Evolutionary conservation across 805 yeast species (phyloP), one percentile per base, ranked within the genome.

Genomic region (Pachysolen tannophilus): DNA sequence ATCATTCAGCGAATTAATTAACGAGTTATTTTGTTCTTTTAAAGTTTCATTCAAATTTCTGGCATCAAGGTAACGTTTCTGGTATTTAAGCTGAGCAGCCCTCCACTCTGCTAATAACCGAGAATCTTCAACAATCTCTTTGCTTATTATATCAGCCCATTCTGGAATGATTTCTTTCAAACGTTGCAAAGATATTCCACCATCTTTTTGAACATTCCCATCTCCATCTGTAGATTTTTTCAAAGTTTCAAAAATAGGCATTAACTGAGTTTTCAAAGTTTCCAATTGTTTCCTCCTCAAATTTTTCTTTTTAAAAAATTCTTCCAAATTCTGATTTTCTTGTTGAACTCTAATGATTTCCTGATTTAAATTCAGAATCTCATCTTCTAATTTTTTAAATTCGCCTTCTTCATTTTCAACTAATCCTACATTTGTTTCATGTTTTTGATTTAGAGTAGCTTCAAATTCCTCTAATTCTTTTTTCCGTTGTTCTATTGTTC

Each of bases 391-490:
- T 15, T 45, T 41, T 16, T 43, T 40, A 18, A 51, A 27, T 27
- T 40, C 44, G 10, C 31, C 27, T 6, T 53, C 46, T 27, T 45
- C 46, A 10, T 47, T 45, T 2, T 26, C 33, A 7, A 27, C 33
- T 11, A 44, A 28, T 7, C 30, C 33, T 4, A 29, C 26, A 38
- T 47, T 39, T 17, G 30, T 20, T 38, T 46, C 20, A 38, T 41
- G 16, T 49, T 47, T 50, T 26, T 49, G 52, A 4, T 49, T 47
- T 8, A 61, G 36, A 17, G 48, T 46, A 0, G 16, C 8, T 28
- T 50, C 46, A 69, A 70, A 66, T 17, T 48, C 42, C 5, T 35
- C 42, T 32, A 65, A 52, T 33, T 65, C 61, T 3, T 32, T 34
- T 31, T 55, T 53, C 51, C 58, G 63, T 20, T 53, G 50, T 14